Evolutionary conservation across 257 asterid genomes (phyloP).

Genomic region (Solanum phureja): DNA sequence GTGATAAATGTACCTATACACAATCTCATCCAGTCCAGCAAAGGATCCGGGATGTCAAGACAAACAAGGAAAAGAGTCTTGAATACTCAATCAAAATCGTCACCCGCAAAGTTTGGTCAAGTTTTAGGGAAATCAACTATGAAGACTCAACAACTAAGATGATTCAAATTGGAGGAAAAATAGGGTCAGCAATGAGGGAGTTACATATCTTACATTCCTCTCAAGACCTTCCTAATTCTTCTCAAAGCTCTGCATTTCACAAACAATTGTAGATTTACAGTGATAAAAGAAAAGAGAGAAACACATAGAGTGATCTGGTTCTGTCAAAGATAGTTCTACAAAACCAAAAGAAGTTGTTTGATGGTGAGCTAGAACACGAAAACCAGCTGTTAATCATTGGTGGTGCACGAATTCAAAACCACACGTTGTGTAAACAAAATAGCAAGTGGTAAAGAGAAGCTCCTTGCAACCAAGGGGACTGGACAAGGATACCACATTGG

Average conservation of each 20-base stretch:
- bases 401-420: neutral
- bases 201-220: neutral
- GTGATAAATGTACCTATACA: neutral
- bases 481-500: neutral
- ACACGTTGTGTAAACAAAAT: neutral
- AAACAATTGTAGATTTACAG: neutral
- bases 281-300: neutral
- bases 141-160: neutral
- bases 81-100: neutral
- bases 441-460: neutral
- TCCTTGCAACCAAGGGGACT: neutral
- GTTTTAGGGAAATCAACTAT: neutral
- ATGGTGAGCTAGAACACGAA: neutral
- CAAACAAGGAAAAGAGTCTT: neutral
- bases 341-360: neutral
- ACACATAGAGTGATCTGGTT: neutral
- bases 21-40: neutral
- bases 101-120: neutral
- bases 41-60: neutral
- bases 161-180: neutral
- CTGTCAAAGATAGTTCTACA: neutral
- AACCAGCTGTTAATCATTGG: neutral
- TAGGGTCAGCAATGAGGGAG: neutral
- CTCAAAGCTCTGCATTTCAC: neutral
- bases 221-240: neutral